A percentile compares a stretch with the other conserved stretches of the same genome.
Evolutionary conservation across 148 eudicot genomes (phyloP).

Genomic region (Nepenthes mirabilis): DNA sequence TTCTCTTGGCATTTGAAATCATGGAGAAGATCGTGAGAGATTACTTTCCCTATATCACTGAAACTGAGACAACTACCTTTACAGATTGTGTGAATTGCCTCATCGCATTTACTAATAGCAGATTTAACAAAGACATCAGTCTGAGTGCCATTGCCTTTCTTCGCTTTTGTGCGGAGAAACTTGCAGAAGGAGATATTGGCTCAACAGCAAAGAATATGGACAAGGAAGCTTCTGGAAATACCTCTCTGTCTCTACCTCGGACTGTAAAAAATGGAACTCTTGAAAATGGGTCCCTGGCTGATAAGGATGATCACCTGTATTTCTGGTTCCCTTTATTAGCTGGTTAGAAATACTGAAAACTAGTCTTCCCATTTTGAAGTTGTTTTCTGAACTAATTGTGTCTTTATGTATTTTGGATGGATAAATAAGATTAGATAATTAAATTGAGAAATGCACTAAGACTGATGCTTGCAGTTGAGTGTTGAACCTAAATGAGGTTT

Average conservation of each 20-base stretch:
- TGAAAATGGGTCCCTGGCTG: slow-evolving; percentile 50
- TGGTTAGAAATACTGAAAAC: slow-evolving; percentile 33
- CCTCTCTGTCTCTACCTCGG: slow-evolving; percentile 41
- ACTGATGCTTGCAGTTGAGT: not conserved
- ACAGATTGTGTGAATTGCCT: slow-evolving; percentile 98
- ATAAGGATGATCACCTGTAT: slow-evolving; percentile 81
- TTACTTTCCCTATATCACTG: slow-evolving; percentile 94
- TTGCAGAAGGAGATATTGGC: slow-evolving; percentile 93
- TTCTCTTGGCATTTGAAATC: slow-evolving; percentile 86
- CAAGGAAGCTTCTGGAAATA: slow-evolving; percentile 42
- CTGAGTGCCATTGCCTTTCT: slow-evolving; percentile 95
- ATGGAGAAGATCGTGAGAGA: slow-evolving; percentile 94
- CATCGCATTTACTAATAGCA: slow-evolving; percentile 90
- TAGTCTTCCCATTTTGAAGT: not conserved
- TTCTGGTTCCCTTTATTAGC: slow-evolving; percentile 98
- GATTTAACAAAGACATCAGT: slow-evolving; percentile 88
- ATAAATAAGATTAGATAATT: too few species aligned
- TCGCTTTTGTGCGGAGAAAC: slow-evolving; percentile 92
- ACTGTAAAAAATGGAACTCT: slow-evolving; percentile 41
- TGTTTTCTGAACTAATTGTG: not conserved
- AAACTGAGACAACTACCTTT: slow-evolving; percentile 95
- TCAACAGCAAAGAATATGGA: slow-evolving; percentile 33
- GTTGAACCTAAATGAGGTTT: too few species aligned
- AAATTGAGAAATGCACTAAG: too few species aligned
- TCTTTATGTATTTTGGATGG: too few species aligned